Evolutionary conservation across 192 early-diverging fungal genomes (phyloP).

Genomic region (Coemansia sp.): DNA sequence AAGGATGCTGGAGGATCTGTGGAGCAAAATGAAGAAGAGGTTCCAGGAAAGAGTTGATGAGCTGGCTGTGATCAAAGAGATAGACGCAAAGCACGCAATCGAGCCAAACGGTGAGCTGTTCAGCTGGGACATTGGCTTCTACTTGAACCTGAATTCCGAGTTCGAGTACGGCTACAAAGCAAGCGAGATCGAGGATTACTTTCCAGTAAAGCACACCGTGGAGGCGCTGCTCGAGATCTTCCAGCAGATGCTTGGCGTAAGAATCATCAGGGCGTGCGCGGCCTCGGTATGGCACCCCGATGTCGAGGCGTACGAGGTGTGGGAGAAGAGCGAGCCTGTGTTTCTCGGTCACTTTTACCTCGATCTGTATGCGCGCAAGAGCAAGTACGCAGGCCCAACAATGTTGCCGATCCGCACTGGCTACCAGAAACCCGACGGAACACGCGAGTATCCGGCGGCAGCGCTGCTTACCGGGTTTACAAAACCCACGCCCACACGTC

Average conservation of each 20-base stretch:
- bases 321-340: constrained; percentile 58
- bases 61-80: constrained; percentile 50
- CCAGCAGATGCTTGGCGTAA: constrained; percentile 61
- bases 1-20: constrained; percentile 25
- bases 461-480: constrained; percentile 58
- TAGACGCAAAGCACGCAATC: constrained; percentile 32
- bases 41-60: constrained; percentile 58
- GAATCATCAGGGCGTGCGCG: constrained; percentile 57
- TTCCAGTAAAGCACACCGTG: constrained; percentile 58
- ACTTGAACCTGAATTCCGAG: constrained; percentile 61
- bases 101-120: constrained; percentile 33
- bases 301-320: constrained; percentile 68
- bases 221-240: constrained; percentile 64
- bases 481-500: constrained; percentile 58
- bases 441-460: constrained; percentile 52
- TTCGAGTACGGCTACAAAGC: constrained; percentile 63
- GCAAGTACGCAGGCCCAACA: constrained; percentile 59
- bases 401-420: constrained; percentile 38
- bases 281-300: constrained; percentile 66
- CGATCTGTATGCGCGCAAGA: constrained; percentile 66
- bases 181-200: constrained; percentile 70
- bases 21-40: constrained; percentile 36
- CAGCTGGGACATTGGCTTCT: constrained; percentile 70
- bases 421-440: constrained; percentile 57
- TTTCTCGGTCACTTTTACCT: constrained; percentile 68